Conservation (phyloP, 805 yeast genomes). For the Saccharomycopsis olivae region DNA sequence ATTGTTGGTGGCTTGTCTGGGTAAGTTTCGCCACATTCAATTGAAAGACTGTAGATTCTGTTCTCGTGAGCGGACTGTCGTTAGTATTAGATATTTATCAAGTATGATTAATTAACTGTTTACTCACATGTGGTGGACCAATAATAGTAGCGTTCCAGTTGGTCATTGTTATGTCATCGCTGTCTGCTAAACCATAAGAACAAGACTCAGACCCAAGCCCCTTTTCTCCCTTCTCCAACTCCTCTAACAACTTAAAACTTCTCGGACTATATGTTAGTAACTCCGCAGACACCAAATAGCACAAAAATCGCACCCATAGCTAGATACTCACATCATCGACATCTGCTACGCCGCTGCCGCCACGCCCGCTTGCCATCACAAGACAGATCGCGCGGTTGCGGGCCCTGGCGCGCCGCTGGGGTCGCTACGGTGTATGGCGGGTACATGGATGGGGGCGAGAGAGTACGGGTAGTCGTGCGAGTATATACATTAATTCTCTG, state of each 20-base stretch:
- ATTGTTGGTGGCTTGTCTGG: constrained; percentile 88
- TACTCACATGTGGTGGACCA: constrained; percentile 76
- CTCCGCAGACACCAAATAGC: no score
- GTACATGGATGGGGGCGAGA: no score
- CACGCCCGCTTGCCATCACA: background rate
- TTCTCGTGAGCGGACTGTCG: constrained; percentile 66
- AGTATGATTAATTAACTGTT: background rate
- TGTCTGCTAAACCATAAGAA: constrained; percentile 85
- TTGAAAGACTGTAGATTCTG: constrained; percentile 75
- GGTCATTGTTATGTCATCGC: constrained; percentile 88
- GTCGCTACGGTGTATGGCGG: no score
- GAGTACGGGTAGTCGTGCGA: no score
- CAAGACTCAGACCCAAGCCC: constrained; percentile 96
- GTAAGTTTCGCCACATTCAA: constrained; percentile 73
- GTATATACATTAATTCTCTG: no score
- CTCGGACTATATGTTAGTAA: constrained; percentile 49
- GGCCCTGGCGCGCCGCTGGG: no score
- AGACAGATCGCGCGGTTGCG: no score
- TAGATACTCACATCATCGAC: background rate
- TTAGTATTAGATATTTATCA: background rate
- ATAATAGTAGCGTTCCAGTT: constrained; percentile 96
- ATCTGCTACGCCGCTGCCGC: background rate
- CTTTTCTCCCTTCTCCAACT: constrained; percentile 95
- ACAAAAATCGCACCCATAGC: background rate
- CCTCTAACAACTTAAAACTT: constrained; percentile 89